These are phyloP conservation scores for Neurospora sp. DNA, from an alignment of 495 filamentous ascomycete genomes.

Conservation along the genomic window DNA sequence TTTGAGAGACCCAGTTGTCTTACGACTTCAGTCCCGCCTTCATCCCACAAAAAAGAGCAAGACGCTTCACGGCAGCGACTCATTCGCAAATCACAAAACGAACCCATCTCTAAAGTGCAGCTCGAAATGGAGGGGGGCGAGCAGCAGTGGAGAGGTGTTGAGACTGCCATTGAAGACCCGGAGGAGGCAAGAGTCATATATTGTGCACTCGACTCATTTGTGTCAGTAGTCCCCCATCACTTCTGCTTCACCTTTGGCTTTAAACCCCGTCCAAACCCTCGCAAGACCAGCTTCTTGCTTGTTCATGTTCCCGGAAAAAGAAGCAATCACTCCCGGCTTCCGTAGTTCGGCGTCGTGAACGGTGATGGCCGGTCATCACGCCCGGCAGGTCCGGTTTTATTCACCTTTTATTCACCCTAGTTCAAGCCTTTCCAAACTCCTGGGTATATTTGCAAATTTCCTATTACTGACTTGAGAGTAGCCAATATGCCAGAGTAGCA, in stretches of 20 bases:
- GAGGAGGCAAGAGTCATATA: conserved; percentile 70
- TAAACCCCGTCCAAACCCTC: not conserved
- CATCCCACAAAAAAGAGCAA: not conserved
- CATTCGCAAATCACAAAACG: not conserved
- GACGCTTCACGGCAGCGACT: not conserved
- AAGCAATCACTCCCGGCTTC: not conserved
- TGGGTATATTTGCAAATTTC: no score
- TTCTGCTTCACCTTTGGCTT: not conserved
- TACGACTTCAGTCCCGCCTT: not conserved
- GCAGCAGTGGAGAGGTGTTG: conserved; percentile 45
- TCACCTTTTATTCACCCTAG: not conserved
- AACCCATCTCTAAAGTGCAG: not conserved
- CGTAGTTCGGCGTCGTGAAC: not conserved
- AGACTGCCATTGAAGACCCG: conserved; percentile 54
- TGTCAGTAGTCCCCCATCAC: conserved; percentile 43
- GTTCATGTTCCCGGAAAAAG: not conserved
- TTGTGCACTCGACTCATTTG: conserved; percentile 72
- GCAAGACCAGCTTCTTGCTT: not conserved
- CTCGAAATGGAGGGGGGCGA: conserved; percentile 15
- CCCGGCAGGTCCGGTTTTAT: not conserved
- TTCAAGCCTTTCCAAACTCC: not conserved
- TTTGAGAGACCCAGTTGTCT: not conserved
- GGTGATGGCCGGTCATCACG: not conserved
- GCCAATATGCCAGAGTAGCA: conserved; percentile 72
- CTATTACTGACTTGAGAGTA: conserved; percentile 21